Evolutionary conservation across 768 basidiomycete genomes (phyloP), one percentile per base, ranked within the genome.

Genomic region (Harrya chromipes): DNA sequence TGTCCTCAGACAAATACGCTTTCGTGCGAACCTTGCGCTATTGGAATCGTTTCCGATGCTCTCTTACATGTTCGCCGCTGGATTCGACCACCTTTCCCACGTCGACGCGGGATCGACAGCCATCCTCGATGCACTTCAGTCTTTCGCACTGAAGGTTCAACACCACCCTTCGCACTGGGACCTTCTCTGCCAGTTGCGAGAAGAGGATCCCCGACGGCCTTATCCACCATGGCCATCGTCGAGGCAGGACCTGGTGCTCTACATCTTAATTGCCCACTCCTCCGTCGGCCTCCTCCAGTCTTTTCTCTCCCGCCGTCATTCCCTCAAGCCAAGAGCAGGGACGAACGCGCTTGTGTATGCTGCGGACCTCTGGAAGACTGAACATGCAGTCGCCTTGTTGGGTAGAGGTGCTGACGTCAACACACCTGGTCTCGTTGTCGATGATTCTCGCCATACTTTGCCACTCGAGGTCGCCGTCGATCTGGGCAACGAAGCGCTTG

Each of bases 281-380:
- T 7, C 50, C 2, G 6, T 13, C 9, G 31, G 9, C 10, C 34
- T 51, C 9, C 20, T 51, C 20, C 44, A 12, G 13, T n/a, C 44
- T 14, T 51, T 46, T 20, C 26, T 51, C 3, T 34, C 38, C 9
- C 16, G 4, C 9, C 0, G 12, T 17, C 13, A 2, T 8, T 19
- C 13, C 11, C 0, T 49, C 19, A 31, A 42, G 3, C 35, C 41
- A 17, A 49, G 47, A 7, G 17, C n/a, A 3, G 35, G 52, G n/a
- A 59, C 53, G 2, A 53, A 41, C 4, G 50, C 56, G 0, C 47
- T 57, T 1, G 24, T 57, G 16, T 57, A 57, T 35, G 50, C 50
- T 9, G 31, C 50, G 4, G 40, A 47, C 7, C 43, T 43, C 8
- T 29, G 26, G 8, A 56, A 49, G 20, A 29, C 42, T 4, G 34